phyloP scores from a whole-genome alignment of 129 eudicot genomes.

The Heracleum sosnowskyi region DNA sequence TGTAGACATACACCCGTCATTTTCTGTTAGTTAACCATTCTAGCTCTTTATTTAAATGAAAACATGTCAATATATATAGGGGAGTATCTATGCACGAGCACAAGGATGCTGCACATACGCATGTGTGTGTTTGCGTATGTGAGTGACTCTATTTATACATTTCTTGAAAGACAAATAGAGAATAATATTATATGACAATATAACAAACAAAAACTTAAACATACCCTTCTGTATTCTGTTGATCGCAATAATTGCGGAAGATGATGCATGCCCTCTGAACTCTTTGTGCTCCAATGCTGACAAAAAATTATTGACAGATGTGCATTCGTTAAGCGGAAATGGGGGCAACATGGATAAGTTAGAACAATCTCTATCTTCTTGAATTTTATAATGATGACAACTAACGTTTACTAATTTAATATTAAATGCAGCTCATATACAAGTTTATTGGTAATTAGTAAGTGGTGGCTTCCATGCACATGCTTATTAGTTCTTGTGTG shows the following conservation, averaged over 20 bases:
- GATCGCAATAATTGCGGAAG: conserved; percentile 26
- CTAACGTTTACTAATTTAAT: not conserved
- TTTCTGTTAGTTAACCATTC: not conserved
- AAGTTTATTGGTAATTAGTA: not conserved
- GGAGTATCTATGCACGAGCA: not conserved
- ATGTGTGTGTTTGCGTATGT: not conserved
- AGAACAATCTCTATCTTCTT: not conserved
- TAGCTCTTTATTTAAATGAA: not conserved
- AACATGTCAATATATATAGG: not conserved
- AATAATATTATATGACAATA: not conserved
- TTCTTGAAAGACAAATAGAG: not conserved
- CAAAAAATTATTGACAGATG: not conserved
- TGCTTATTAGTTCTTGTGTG: not conserved
- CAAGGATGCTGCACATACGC: not conserved
- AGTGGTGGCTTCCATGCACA: conserved; percentile 2
- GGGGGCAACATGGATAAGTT: not conserved
- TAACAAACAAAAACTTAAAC: not conserved
- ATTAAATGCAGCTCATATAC: not conserved
- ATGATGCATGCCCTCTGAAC: conserved; percentile 21
- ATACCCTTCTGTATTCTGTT: conserved; percentile 22
- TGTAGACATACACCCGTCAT: not conserved
- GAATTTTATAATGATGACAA: not conserved
- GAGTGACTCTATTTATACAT: not conserved
- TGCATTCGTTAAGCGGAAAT: not conserved
- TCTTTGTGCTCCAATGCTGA: conserved; percentile 32